phyloP scores from a whole-genome alignment of 2,329 filamentous ascomycete genomes.

The Fusarium goolgardi region DNA sequence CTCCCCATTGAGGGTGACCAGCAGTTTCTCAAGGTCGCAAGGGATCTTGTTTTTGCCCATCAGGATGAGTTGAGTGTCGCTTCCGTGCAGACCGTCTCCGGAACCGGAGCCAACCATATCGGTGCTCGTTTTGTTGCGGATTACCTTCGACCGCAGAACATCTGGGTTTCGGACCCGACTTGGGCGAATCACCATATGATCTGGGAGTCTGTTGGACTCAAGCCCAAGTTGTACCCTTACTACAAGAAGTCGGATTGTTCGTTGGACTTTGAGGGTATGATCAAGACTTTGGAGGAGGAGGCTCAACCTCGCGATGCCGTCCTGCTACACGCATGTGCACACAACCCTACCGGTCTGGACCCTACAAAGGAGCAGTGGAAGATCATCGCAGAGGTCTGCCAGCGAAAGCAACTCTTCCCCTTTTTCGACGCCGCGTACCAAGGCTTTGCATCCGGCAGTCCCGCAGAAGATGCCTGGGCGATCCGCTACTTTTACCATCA shows the following conservation, averaged over 20 bases:
- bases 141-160: slow-evolving; percentile 81
- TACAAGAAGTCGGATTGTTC: slow-evolving; percentile 88
- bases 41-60: slow-evolving; percentile 34
- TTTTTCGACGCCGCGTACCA: slow-evolving; percentile 99
- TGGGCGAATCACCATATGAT: slow-evolving; percentile 99
- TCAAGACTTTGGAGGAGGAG: slow-evolving; percentile 68
- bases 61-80: slow-evolving; percentile 33
- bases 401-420: slow-evolving; percentile 84
- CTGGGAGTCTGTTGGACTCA: slow-evolving; percentile 87
- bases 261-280: slow-evolving; percentile 91
- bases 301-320: slow-evolving; percentile 85
- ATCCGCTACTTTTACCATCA: slow-evolving; percentile 85
- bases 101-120: slow-evolving; percentile 93
- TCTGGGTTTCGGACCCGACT: slow-evolving; percentile 94
- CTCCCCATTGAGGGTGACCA: slow-evolving; percentile 40
- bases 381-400: slow-evolving; percentile 81
- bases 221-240: slow-evolving; percentile 88
- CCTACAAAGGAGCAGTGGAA: slow-evolving; percentile 94
- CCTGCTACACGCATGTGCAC: slow-evolving; percentile 92
- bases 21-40: slow-evolving; percentile 33
- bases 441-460: slow-evolving; percentile 92
- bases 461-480: slow-evolving; percentile 85
- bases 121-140: slow-evolving; percentile 92
- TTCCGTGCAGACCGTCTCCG: slow-evolving; percentile 93
- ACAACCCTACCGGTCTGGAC: slow-evolving; percentile 98